A percentile compares a stretch with the other conserved stretches of the same genome.
Evolutionary conservation across 2,329 filamentous ascomycete species (phyloP).

Genomic region (Pseudogymnoascus sp.): DNA sequence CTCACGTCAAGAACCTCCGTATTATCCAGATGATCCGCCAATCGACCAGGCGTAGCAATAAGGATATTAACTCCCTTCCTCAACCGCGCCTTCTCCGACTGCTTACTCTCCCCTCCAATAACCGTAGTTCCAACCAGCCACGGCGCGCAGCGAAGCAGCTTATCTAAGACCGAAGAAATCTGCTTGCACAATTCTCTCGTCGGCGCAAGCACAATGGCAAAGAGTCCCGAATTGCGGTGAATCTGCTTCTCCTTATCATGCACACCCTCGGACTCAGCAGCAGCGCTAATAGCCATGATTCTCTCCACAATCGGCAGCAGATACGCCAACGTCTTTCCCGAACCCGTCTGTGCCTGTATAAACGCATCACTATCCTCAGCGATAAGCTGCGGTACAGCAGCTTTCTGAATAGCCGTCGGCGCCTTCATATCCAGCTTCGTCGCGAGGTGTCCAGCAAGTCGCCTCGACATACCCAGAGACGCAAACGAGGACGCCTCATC

Average conservation of each 20-base stretch:
- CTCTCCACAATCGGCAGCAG: conserved; percentile 85
- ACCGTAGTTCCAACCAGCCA: conserved; percentile 91
- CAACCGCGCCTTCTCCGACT: conserved; percentile 83
- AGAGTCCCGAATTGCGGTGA: conserved; percentile 78
- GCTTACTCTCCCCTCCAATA: conserved; percentile 60
- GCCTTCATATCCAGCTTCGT: conserved; percentile 82
- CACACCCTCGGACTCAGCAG: conserved; percentile 41
- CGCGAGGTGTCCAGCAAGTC: conserved; percentile 72
- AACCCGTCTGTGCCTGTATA: conserved; percentile 93
- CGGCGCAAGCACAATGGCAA: conserved; percentile 88
- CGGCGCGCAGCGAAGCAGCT: conserved; percentile 76
- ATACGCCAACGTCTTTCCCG: conserved; percentile 96
- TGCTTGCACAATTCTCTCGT: conserved; percentile 93
- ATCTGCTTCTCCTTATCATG: conserved; percentile 44
- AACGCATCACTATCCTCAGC: conserved; percentile 84
- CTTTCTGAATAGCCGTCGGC: conserved; percentile 90
- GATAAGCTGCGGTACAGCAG: conserved; percentile 72
- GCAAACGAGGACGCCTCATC: conserved; percentile 82
- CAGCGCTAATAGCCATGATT: conserved; percentile 66
- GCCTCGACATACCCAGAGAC: conserved; percentile 71
- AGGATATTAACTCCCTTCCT: conserved; percentile 93
- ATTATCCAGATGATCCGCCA: conserved; percentile 87
- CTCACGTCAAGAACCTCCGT: conserved; percentile 83
- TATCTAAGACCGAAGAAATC: conserved; percentile 79
- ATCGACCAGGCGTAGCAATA: conserved; percentile 84